Evolutionary conservation across 306 rosid genomes (phyloP).

Genomic region (Alnus rubra): DNA sequence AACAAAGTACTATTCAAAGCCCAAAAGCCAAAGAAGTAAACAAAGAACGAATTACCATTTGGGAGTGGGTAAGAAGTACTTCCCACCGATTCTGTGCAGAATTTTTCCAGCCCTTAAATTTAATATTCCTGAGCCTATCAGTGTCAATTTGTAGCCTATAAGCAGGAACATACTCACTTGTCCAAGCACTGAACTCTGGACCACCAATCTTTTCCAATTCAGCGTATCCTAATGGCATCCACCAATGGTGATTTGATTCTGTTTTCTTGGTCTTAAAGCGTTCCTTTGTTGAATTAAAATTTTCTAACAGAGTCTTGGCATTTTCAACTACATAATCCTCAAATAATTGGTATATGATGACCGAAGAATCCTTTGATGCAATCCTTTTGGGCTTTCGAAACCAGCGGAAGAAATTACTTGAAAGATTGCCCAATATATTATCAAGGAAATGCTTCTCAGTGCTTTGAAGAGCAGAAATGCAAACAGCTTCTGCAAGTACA

Average conservation of each 20-base stretch:
- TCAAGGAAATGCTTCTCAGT: constrained; percentile 64
- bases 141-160: constrained; percentile 75
- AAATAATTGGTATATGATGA: constrained; percentile 58
- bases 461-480: constrained; percentile 68
- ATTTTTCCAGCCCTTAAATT: constrained; percentile 79
- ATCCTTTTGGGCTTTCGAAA: constrained; percentile 54
- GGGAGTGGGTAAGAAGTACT: constrained; percentile 90
- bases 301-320: constrained; percentile 63
- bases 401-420: constrained; percentile 56
- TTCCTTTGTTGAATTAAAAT: constrained; percentile 51
- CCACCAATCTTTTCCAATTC: constrained; percentile 90
- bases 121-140: constrained; percentile 43
- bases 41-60: constrained; percentile 71
- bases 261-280: constrained; percentile 37
- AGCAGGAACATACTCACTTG: constrained; percentile 74
- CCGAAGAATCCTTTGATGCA: constrained; percentile 66
- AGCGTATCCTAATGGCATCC: constrained; percentile 58
- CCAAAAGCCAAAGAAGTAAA: constrained; percentile 29
- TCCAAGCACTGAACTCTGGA: constrained; percentile 77
- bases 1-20: constrained; percentile 7
- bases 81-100: constrained; percentile 71
- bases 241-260: constrained; percentile 51
- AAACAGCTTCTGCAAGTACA: constrained; percentile 76
- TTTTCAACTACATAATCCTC: constrained; percentile 81
- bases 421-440: constrained; percentile 39